A percentile compares a stretch with the other conserved stretches of the same genome.
phyloP scores from a whole-genome alignment of 495 filamentous ascomycete species.

The Talaromyces nanjingensis region DNA sequence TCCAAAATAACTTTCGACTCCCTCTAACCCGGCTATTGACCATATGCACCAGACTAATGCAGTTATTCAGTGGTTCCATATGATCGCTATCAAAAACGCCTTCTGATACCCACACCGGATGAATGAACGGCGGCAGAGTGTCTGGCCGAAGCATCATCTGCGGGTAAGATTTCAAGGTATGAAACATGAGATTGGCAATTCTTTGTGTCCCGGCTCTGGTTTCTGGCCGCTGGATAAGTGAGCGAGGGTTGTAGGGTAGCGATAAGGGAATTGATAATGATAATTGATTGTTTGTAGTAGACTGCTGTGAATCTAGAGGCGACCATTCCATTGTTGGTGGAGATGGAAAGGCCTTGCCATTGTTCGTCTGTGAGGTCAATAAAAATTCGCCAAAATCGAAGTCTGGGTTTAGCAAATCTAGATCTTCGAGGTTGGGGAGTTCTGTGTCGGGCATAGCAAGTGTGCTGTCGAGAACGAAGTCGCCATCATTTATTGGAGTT shows the following conservation, averaged over 20 bases:
- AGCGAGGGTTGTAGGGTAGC: conserved; percentile 18
- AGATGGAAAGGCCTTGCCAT: neutral
- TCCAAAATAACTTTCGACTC: conserved; percentile 38
- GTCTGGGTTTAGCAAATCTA: neutral
- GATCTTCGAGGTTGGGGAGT: neutral
- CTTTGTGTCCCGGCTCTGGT: conserved; percentile 21
- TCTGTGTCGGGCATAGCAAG: neutral
- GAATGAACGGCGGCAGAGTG: conserved; percentile 27
- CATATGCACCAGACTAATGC: conserved; percentile 39
- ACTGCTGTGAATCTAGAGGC: neutral
- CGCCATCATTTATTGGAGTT: neutral
- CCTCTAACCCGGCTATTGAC: conserved; percentile 19
- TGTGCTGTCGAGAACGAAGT: neutral
- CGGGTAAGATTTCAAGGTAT: conserved; percentile 38
- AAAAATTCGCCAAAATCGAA: conserved; percentile 51
- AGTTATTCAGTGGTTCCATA: conserved; percentile 38
- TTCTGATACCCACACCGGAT: conserved; percentile 16
- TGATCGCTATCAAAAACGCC: conserved; percentile 15
- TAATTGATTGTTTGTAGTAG: neutral
- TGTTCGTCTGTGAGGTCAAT: conserved; percentile 13
- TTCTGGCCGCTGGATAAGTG: conserved; percentile 25
- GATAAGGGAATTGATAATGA: conserved; percentile 21
- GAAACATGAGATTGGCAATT: conserved; percentile 29
- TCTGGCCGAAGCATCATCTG: conserved; percentile 31
- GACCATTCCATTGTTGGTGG: neutral